Conservation (phyloP, 306 rosid genomes). For the Pterocarpus macrocarpus region DNA sequence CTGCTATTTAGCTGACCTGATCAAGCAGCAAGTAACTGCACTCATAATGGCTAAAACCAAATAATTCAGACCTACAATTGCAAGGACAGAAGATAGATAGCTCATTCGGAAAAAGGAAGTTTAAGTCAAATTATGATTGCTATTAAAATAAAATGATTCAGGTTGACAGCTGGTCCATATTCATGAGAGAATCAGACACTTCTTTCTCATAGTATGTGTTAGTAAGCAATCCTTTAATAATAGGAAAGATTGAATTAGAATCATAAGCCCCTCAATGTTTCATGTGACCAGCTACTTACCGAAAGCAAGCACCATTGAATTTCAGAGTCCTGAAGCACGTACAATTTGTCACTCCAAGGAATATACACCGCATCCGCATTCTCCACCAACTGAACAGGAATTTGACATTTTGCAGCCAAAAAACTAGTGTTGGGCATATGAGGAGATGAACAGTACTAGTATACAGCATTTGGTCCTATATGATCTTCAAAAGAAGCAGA, state of each 20-base stretch:
- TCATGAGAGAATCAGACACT: neutral
- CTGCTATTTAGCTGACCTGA: neutral
- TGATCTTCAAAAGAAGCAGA: no score
- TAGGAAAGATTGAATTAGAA: no score
- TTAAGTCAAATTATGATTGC: neutral
- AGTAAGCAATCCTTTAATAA: neutral
- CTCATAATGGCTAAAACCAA: neutral
- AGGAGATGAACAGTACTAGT: no score
- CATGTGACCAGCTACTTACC: neutral
- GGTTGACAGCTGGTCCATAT: neutral
- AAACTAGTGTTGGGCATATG: no score
- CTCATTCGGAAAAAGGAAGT: neutral
- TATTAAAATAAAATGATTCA: no score
- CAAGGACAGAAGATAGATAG: neutral
- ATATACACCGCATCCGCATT: neutral
- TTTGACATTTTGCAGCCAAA: no score
- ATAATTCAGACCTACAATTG: neutral
- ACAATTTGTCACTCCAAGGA: neutral
- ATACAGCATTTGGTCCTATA: no score
- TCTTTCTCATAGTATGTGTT: neutral
- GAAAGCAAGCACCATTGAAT: neutral
- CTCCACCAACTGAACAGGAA: no score
- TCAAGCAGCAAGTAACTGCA: neutral
- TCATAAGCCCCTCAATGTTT: neutral
- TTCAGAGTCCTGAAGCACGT: neutral